Evolutionary conservation across 106 monocot genomes (phyloP).

Genomic region (Apostasia shenzhenica): DNA sequence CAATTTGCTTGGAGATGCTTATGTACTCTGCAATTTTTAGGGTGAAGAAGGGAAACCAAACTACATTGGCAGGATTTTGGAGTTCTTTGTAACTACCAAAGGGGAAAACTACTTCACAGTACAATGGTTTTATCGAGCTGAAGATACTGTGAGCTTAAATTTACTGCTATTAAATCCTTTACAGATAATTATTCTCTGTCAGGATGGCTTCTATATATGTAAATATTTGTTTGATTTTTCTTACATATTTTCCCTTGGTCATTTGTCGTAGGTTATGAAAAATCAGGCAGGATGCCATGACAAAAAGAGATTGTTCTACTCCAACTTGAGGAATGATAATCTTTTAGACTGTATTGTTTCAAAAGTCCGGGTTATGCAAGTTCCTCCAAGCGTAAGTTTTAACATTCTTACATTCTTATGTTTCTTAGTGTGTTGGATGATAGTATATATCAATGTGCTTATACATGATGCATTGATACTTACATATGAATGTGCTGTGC

Average conservation of each 20-base stretch:
- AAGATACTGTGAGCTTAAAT: constrained; percentile 64
- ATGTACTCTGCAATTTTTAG: constrained; percentile 22
- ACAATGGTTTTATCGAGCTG: constrained; percentile 82
- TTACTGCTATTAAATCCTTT: not conserved
- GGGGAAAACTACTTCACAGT: constrained; percentile 53
- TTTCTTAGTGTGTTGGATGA: not conserved
- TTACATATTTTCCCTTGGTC: not conserved
- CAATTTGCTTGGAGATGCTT: not conserved
- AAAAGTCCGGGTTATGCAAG: constrained; percentile 47
- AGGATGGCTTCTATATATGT: too few species aligned
- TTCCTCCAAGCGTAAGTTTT: constrained; percentile 45
- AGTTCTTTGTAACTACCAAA: constrained; percentile 65
- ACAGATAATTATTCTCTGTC: not conserved
- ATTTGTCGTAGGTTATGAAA: constrained; percentile 52
- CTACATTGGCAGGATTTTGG: constrained; percentile 76
- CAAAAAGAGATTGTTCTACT: constrained; percentile 68
- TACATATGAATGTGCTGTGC: not conserved
- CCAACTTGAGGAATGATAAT: constrained; percentile 77
- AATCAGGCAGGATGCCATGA: constrained; percentile 55
- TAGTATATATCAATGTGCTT: not conserved
- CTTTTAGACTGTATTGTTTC: constrained; percentile 77
- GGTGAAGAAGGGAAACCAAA: constrained; percentile 49
- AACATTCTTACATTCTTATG: not conserved
- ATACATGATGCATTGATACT: not conserved
- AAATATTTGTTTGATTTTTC: too few species aligned